Evolutionary conservation across 768 basidiomycete species (phyloP), one percentile per base, ranked within the genome.

Genomic region (Hydnomerulius pinastri): DNA sequence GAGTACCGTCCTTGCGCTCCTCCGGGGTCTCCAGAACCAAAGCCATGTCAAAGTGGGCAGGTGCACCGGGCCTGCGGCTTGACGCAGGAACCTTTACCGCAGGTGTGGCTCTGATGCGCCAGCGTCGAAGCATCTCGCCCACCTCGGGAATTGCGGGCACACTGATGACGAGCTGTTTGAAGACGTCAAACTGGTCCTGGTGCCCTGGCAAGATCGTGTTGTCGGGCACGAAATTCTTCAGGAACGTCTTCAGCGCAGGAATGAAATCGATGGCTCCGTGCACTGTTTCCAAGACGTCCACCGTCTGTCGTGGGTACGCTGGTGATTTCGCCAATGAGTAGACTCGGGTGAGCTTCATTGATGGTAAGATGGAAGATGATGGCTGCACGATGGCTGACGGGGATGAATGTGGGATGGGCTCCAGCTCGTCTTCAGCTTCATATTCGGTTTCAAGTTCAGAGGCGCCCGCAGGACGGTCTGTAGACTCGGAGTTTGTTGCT

Each of bases 241-340:
- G 17, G 29, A 44, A 51, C 12, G 8, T 15, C n/a, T 21, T 28
- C 24, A 54, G 48, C 12, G 46, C 47, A 0, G 53, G 36, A n/a
- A 54, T 12, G 35, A 55, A 51, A 28, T 47, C 35, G 6, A 35
- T 20, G 5, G 54, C 51, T 1, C 54, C 39, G 39, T 55, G 39
- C 12, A 13, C 15, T 1, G 27, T 46, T 24, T 41, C 15, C 6
- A 52, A 29, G 21, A 6, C 20, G 13, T 27, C 7, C 10, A 55
- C 21, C 11, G 36, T 24, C 17, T 27, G 18, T 2, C 3, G 11
- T 18, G 47, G 54, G 21, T 33, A 36, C 9, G 51, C 10, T 27
- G 51, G 41, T 30, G 13, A 3, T 24, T 55, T 52, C 4, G 54
- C 44, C 2, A 53, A 28, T 12, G 32, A 2, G 15, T 30, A n/a